Base-by-base conservation (phyloP, 2,329 filamentous ascomycete genomes). In the Penicillium crustosum region DNA sequence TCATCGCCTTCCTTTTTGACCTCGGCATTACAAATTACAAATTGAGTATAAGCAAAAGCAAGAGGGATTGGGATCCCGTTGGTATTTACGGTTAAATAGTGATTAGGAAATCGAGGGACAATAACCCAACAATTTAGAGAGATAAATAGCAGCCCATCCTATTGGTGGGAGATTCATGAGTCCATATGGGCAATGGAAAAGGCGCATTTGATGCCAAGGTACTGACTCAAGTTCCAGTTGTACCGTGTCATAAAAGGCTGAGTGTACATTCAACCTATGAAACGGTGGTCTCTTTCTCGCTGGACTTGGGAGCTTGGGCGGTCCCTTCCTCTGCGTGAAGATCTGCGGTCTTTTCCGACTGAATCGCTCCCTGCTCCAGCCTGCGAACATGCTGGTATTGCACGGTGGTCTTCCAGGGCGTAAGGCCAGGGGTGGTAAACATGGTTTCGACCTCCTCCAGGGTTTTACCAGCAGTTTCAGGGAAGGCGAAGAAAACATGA, bases 401-500 rank as follows among this genome's bases (percentile, higher is more conserved):
- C 8, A 66, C 62, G 1, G 21, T 57, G 17, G 62, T 66, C 50
- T 60, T 59, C 63, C 63, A 66, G 6, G 62, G 53, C 17, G n/a
- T 57, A 33, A 66, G 43, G 2, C 63, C 62, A 19, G 73, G 73
- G 13, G 73, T 69, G 31, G 70, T 75, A 70, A 93, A 93, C 62
- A 92, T 86, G 15, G 84, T 84, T 63, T 90, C 88, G 72, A 91
- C 87, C 70, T 93, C 89, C 69, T 93, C 89, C 1, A 93, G 83
- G 0, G 88, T 89, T 74, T 86, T 89, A 13, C 88, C 88, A 81
- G 69, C 65, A 4, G 65, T 67, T 49, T 67, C 65, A 13, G 65
- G 65, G 59, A 67, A 67, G 21, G 53, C 51, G 36, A 91, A 79
- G 71, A 83, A 83, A 70, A 89, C 85, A 72, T 91, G 88, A 41